Evolutionary conservation across 2,329 filamentous ascomycete species (phyloP).

Genomic region (Fusarium sp.): DNA sequence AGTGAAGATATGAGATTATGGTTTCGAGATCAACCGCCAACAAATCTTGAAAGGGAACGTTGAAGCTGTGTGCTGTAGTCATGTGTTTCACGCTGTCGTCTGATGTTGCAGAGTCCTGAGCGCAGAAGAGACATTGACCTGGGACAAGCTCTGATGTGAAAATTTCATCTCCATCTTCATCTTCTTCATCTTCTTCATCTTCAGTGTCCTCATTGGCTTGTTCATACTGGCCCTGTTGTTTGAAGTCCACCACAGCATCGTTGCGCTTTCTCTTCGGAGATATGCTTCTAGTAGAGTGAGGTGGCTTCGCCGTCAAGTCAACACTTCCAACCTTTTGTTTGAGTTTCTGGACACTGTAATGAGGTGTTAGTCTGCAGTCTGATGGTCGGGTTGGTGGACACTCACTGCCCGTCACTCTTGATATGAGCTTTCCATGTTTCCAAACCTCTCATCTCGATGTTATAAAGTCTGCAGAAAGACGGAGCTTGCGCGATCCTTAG

Average conservation of each 20-base stretch:
- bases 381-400: rapidly evolving
- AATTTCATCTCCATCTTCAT: neutral
- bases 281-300: rapidly evolving
- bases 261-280: no score
- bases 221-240: neutral
- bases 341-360: neutral
- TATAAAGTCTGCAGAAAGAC: no score
- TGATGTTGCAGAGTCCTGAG: neutral
- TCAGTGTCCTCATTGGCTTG: neutral
- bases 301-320: neutral
- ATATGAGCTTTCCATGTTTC: neutral
- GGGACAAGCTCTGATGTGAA: neutral
- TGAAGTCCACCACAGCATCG: neutral
- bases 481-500: no score
- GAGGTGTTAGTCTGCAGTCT: rapidly evolving
- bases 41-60: no score
- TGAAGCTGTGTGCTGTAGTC: no score
- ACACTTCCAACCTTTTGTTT: neutral
- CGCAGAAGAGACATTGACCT: neutral
- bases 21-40: no score
- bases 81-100: slow-evolving; percentile 18
- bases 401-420: slow-evolving; percentile 10
- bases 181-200: neutral
- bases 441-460: no score
- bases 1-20: slow-evolving; percentile 57